Conservation (phyloP, 1,284 basidiomycete species). For the Neotropicomus parvogracilis region DNA sequence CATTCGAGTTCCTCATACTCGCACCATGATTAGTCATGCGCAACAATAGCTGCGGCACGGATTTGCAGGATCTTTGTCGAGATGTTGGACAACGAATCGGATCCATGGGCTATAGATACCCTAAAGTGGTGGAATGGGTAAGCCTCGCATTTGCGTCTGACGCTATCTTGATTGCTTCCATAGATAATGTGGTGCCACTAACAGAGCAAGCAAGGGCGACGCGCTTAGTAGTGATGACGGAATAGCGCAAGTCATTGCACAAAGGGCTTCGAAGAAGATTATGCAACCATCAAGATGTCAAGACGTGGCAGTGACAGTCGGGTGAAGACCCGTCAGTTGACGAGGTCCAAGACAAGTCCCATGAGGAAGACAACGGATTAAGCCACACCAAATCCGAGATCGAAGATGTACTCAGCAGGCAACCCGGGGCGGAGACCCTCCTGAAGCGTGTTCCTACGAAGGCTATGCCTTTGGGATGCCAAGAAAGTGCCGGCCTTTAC, state of each 20-base stretch:
- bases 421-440: no score
- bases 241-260: background rate
- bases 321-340: no score
- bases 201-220: background rate
- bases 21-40: slow-evolving; percentile 7
- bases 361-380: no score
- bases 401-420: no score
- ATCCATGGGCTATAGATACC: slow-evolving; percentile 3
- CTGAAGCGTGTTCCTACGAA: no score
- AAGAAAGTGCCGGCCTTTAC: no score
- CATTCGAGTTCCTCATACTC: background rate
- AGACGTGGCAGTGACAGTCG: no score
- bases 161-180: background rate
- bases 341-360: no score
- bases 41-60: background rate
- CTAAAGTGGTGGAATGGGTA: slow-evolving; percentile 11
- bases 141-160: background rate
- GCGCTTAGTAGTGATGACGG: background rate
- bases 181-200: background rate
- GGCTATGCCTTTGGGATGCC: no score
- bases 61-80: slow-evolving; percentile 3
- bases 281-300: no score
- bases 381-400: no score
- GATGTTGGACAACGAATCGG: background rate
- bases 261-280: no score